Base-by-base conservation (phyloP, 2,329 filamentous ascomycete species). In the Elsinoe batatas region DNA sequence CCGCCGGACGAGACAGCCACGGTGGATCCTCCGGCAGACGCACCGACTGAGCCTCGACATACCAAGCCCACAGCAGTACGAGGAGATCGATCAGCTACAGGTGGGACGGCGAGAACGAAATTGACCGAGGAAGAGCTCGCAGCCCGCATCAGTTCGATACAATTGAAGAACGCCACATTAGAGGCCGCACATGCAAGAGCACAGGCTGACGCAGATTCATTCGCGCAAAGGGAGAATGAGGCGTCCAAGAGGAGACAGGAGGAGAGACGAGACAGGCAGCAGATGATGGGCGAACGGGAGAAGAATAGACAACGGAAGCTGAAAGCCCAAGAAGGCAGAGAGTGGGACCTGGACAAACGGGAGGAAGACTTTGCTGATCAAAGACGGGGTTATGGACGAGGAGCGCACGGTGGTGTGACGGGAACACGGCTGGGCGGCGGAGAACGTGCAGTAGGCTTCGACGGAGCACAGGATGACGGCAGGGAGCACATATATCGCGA, bases 191-290 rank as follows among this genome's bases (percentile, higher is more conserved):
- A 86, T 64, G 79, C 78, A 1, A 76, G 81, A 22, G 81, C 82
- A n/a, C 80, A 85, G 70, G 81, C 81, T n/a, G 83, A 87, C 61
- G 76, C 79, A 54, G 81, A 81, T 2, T 79, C 77, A 0, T 85
- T 84, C 64, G 75, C 81, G 40, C 76, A 82, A 57, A 76, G 82
- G n/a, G 83, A 86, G 64, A 46, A 55, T 26, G 77, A 79, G 33
- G 69, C 80, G 8, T 77, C 80, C 0, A 76, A 76, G 18, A 64
- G 67, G 56, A 71, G 77, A 56, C 75, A 76, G 53, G 72, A 70
- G 26, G 76, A 83, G 61, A 67, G 73, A 26, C 66, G 70, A 56
- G 77, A 81, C 57, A 68, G 80, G 33, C 77, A 77, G 57, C 75
- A 76, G 54, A 82, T 84, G 80, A 80, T 82, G 67, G 75, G 73